phyloP scores from a whole-genome alignment of 495 filamentous ascomycete species.

The Pseudotulostoma volvatum region DNA sequence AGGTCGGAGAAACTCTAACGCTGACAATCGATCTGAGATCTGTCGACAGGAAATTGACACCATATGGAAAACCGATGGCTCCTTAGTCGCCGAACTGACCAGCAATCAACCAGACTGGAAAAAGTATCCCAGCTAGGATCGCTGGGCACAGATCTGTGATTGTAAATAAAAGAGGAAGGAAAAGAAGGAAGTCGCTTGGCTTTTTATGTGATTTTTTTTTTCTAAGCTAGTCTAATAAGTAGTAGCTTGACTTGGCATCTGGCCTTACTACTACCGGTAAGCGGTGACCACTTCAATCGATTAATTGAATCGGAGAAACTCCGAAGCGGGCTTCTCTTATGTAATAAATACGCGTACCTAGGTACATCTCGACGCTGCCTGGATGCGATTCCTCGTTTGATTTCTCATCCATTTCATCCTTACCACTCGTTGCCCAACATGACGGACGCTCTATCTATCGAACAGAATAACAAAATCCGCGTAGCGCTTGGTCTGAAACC shows the following conservation, averaged over 20 bases:
- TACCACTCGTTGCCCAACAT: slow-evolving; percentile 28
- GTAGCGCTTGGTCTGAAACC: slow-evolving; percentile 80
- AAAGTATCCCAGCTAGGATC: slow-evolving; percentile 43
- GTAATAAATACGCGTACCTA: no score
- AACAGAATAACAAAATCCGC: slow-evolving; percentile 88
- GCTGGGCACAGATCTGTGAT: slow-evolving; percentile 68
- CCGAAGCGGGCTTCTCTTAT: no score
- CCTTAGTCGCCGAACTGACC: slow-evolving; percentile 76
- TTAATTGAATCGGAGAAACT: no score
- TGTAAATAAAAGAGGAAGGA: slow-evolving; percentile 9
- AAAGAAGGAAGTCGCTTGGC: background rate
- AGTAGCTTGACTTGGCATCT: no score
- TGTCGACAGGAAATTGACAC: slow-evolving; percentile 89
- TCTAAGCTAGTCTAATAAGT: background rate
- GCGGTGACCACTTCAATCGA: slow-evolving; percentile 13
- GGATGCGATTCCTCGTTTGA: no score
- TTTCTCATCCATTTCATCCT: no score
- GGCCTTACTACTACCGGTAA: slow-evolving; percentile 27
- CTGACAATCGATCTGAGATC: slow-evolving; percentile 59
- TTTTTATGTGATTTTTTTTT: slow-evolving; percentile 2
- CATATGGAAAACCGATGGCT: slow-evolving; percentile 51
- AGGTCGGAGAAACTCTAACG: slow-evolving; percentile 28
- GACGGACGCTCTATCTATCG: slow-evolving; percentile 70
- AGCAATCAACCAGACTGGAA: slow-evolving; percentile 53
- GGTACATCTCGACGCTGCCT: no score